phyloP scores from a whole-genome alignment of 495 filamentous ascomycete genomes.

The Pseudoneurospora amorphoporcata region DNA sequence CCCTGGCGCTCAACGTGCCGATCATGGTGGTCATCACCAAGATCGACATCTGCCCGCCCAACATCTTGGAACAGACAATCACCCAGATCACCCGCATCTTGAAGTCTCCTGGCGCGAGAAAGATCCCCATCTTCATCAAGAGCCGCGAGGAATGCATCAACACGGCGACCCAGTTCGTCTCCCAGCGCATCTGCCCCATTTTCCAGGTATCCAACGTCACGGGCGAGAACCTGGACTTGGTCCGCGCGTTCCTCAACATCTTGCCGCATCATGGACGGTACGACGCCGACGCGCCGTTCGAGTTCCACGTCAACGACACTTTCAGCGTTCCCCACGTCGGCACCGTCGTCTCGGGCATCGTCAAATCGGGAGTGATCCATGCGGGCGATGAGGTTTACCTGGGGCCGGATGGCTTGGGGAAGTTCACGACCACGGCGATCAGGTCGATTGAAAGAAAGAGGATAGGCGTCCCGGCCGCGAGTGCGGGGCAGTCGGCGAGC shows the following conservation, averaged over 20 bases:
- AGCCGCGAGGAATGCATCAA: slow-evolving; percentile 83
- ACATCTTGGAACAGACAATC: slow-evolving; percentile 89
- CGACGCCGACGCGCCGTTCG: slow-evolving; percentile 76
- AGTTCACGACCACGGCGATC: slow-evolving; percentile 83
- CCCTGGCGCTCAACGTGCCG: slow-evolving; percentile 87
- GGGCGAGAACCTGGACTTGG: slow-evolving; percentile 66
- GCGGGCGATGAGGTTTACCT: slow-evolving; percentile 82
- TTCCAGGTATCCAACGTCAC: slow-evolving; percentile 99
- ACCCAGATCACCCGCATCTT: slow-evolving; percentile 85
- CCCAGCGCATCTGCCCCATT: slow-evolving; percentile 88
- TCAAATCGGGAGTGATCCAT: slow-evolving; percentile 81
- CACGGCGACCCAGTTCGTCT: slow-evolving; percentile 93
- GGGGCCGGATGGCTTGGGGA: slow-evolving; percentile 83
- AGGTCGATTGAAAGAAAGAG: slow-evolving; percentile 93
- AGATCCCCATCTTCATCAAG: slow-evolving; percentile 97
- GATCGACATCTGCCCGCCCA: slow-evolving; percentile 95
- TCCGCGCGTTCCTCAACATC: slow-evolving; percentile 90
- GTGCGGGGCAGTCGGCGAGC: slow-evolving; percentile 84
- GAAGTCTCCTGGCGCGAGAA: slow-evolving; percentile 85
- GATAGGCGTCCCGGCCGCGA: slow-evolving; percentile 78
- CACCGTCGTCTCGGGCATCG: slow-evolving; percentile 89
- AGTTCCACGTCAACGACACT: slow-evolving; percentile 94
- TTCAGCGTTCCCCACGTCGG: slow-evolving; percentile 98
- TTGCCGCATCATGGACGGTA: slow-evolving; percentile 93
- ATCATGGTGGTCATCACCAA: slow-evolving; percentile 98